Evolutionary conservation across 2,329 filamentous ascomycete species (phyloP).

Genomic region (Epichloe brachyelytri): DNA sequence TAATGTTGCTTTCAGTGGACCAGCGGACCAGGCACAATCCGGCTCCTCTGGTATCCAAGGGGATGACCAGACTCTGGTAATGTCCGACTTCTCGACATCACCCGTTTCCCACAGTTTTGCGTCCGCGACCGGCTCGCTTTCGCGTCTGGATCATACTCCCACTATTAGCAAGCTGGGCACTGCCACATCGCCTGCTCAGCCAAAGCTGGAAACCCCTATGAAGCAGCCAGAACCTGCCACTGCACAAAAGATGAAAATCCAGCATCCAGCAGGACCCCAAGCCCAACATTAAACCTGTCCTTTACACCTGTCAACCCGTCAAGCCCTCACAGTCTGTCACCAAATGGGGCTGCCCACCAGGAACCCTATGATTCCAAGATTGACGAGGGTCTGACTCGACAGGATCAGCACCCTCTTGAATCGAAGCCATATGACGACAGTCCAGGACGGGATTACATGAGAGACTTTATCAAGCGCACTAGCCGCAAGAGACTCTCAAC

Average conservation of each 20-base stretch:
- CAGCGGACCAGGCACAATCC: not conserved
- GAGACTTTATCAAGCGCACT: conserved; percentile 23
- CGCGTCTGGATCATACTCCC: not conserved
- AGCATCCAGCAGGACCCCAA: not conserved
- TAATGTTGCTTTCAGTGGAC: not conserved
- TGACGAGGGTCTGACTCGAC: not conserved
- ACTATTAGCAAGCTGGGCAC: not conserved
- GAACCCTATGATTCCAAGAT: not conserved
- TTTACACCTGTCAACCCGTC: not conserved
- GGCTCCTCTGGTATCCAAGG: not conserved
- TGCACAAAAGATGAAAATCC: not conserved
- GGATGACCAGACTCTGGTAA: conserved; percentile 1
- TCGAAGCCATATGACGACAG: conserved; percentile 16
- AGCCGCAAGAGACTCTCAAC: conserved; percentile 16
- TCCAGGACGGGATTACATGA: conserved; percentile 22
- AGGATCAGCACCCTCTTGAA: not conserved
- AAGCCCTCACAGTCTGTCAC: not conserved
- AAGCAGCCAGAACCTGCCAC: not conserved
- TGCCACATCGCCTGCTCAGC: not conserved
- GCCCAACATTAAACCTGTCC: not conserved
- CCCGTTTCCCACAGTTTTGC: not conserved
- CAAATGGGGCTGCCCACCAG: not conserved
- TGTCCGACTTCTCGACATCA: not conserved
- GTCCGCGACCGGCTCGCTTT: not conserved
- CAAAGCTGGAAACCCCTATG: not conserved